Percentiles rank a stretch among this genome's conserved stretches.
Conservation (phyloP, 2,329 filamentous ascomycete genomes). For the Pseudogymnoascus sp. region DNA sequence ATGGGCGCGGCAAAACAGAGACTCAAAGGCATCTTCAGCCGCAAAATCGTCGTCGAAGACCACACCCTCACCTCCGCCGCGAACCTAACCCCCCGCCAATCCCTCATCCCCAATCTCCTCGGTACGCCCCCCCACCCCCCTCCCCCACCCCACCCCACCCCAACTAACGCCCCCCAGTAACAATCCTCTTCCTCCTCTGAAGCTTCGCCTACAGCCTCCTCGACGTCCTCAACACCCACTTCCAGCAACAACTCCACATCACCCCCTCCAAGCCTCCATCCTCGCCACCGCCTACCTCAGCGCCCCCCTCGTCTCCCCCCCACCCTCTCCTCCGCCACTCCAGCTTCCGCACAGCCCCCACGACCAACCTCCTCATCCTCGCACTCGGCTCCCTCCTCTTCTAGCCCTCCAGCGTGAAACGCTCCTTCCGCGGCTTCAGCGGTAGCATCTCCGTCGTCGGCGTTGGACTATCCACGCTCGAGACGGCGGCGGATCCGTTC, state of each 20-base stretch:
- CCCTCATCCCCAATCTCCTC: constrained; percentile 34
- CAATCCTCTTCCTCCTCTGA: constrained; percentile 43
- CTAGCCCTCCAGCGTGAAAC: constrained; percentile 45
- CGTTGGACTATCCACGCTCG: constrained; percentile 62
- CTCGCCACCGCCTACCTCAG: constrained; percentile 30
- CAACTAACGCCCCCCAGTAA: constrained; percentile 35
- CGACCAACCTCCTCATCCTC: constrained; percentile 58
- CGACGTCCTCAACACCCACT: constrained; percentile 34
- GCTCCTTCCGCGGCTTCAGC: constrained; percentile 34
- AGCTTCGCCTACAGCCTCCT: constrained; percentile 36
- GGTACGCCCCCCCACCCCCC: constrained; percentile 13
- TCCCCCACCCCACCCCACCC: neutral
- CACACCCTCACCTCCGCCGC: constrained; percentile 29
- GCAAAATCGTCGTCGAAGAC: neutral
- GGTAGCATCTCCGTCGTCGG: constrained; percentile 54
- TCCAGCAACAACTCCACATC: constrained; percentile 32
- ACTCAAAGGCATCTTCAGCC: neutral
- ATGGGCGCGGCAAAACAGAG: neutral
- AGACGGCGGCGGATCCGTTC: constrained; percentile 63
- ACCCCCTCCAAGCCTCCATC: constrained; percentile 10
- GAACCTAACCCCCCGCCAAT: constrained; percentile 35
- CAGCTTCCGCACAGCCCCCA: constrained; percentile 56
- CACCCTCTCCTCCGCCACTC: constrained; percentile 49
- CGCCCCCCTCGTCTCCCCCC: constrained; percentile 63
- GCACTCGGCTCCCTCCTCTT: constrained; percentile 49